These are phyloP conservation scores for Cylindrotheca fusiformis DNA, from an alignment of 108 stramenopile genomes.

Conservation along the genomic window DNA sequence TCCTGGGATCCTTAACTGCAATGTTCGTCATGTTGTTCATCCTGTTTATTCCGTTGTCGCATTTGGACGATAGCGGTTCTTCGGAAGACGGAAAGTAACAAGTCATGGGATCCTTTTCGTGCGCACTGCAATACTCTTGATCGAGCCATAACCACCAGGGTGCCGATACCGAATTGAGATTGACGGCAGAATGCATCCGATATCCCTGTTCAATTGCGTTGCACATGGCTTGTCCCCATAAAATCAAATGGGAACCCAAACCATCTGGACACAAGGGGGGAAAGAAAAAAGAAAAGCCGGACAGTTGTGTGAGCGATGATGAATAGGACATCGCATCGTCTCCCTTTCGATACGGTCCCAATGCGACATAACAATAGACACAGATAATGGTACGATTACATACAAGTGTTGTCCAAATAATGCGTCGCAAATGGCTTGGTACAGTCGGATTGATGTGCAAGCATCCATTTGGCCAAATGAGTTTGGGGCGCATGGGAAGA, in stretches of 20 bases:
- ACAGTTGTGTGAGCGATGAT: not conserved
- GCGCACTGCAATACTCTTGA: slow-evolving; percentile 29
- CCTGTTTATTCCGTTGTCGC: slow-evolving; percentile 1
- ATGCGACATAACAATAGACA: too few species aligned
- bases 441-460: slow-evolving; percentile 31
- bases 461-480: slow-evolving; percentile 17
- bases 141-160: slow-evolving; percentile 49
- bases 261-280: slow-evolving; percentile 8
- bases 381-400: not conserved
- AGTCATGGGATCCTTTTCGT: slow-evolving; percentile 23
- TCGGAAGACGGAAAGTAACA: slow-evolving; percentile 55
- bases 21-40: not conserved
- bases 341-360: too few species aligned
- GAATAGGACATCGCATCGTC: too few species aligned
- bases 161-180: slow-evolving; percentile 6
- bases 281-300: not conserved
- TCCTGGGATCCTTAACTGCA: not conserved
- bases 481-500: slow-evolving; percentile 27
- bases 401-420: slow-evolving; percentile 33
- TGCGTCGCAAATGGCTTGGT: slow-evolving; percentile 21
- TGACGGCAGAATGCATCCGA: slow-evolving; percentile 13
- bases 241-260: slow-evolving; percentile 41
- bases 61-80: too few species aligned
- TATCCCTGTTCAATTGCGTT: slow-evolving; percentile 36
- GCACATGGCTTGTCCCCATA: slow-evolving; percentile 55